Percentiles rank a stretch among this genome's conserved stretches.
Conservation (phyloP, 1,284 basidiomycete species). For the Pyrrhoderma noxium region DNA sequence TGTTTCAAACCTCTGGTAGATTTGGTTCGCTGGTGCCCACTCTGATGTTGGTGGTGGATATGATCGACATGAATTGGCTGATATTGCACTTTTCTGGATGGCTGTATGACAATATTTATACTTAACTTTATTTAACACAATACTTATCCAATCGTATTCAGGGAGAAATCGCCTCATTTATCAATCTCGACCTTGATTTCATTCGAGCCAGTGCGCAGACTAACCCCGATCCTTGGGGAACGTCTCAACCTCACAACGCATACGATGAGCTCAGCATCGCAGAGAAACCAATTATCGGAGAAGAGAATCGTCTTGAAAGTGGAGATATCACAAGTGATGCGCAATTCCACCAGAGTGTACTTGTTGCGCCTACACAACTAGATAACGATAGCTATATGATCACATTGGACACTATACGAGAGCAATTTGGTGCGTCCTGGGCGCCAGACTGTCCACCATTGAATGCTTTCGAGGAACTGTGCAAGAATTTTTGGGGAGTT, state of each 20-base stretch:
- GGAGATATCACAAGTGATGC: constrained; percentile 4
- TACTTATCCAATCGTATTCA: too few relatives aligned
- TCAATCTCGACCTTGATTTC: constrained; percentile 22
- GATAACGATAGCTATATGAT: constrained; percentile 17
- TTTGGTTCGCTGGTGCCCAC: too few relatives aligned
- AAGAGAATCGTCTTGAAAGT: constrained; percentile 16
- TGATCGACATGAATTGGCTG: too few relatives aligned
- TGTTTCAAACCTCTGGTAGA: too few relatives aligned
- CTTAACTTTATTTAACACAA: too few relatives aligned
- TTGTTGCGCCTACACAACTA: background rate
- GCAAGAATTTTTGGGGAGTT: too few relatives aligned
- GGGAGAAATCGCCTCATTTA: constrained; percentile 18
- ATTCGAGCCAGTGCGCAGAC: constrained; percentile 15
- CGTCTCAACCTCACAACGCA: constrained; percentile 21
- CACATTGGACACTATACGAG: constrained; percentile 15
- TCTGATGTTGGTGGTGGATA: too few relatives aligned
- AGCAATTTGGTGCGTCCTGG: constrained; percentile 18
- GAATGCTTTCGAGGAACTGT: too few relatives aligned
- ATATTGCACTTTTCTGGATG: too few relatives aligned
- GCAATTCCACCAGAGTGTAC: too few relatives aligned
- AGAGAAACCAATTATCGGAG: constrained; percentile 2
- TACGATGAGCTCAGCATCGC: constrained; percentile 6
- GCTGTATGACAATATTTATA: too few relatives aligned
- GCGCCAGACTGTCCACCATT: too few relatives aligned
- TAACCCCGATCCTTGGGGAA: constrained; percentile 22